phyloP scores from a whole-genome alignment of 148 eudicot species.

The Camellia sinensis region DNA sequence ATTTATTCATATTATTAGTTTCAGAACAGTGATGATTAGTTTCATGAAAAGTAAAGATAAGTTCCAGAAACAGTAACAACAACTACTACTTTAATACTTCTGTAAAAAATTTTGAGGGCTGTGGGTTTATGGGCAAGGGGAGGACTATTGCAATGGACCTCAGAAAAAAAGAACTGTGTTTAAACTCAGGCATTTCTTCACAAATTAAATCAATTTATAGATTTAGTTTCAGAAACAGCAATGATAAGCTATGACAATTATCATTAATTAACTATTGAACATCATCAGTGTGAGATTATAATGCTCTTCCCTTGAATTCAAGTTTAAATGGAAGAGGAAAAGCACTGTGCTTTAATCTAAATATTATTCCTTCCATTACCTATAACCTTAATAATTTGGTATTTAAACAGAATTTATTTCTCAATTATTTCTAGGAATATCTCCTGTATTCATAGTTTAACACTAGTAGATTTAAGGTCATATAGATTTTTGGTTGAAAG shows the following conservation, averaged over 20 bases:
- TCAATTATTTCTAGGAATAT: not conserved
- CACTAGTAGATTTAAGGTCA: not conserved
- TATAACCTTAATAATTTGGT: not conserved
- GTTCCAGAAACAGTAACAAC: slow-evolving; percentile 3
- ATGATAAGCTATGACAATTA: too few relatives aligned
- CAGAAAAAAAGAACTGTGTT: too few relatives aligned
- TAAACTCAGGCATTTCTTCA: too few relatives aligned
- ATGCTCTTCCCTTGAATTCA: not conserved
- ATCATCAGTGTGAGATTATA: not conserved
- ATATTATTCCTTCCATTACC: too few relatives aligned
- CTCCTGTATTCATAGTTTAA: not conserved
- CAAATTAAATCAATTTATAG: too few relatives aligned
- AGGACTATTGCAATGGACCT: not conserved
- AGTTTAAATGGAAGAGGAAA: not conserved
- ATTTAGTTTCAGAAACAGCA: too few relatives aligned
- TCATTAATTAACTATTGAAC: not conserved
- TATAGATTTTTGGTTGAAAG: not conserved
- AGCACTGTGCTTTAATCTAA: not conserved
- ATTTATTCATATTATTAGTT: not conserved
- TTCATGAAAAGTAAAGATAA: not conserved
- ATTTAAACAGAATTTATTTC: not conserved
- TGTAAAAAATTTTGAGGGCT: not conserved
- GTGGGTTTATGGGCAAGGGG: not conserved
- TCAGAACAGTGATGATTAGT: too few relatives aligned
- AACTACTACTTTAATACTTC: not conserved